These are phyloP conservation scores for Clarireedia homoeocarpa DNA, from an alignment of 2,329 filamentous ascomycete species.

Conservation along the genomic window DNA sequence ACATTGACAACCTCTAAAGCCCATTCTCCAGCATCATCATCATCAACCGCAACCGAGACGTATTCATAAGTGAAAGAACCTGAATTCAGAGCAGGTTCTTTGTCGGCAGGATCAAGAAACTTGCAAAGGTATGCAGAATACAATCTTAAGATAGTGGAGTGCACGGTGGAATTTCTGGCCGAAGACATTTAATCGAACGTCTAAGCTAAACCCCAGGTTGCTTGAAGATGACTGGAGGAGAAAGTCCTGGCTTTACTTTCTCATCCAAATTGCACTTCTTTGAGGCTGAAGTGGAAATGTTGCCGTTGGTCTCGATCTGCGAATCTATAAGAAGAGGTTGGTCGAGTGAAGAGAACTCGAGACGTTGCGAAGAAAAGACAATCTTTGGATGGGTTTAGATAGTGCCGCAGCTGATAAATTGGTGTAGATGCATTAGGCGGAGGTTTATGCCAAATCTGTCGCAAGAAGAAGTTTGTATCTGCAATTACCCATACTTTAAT, in stretches of 20 bases:
- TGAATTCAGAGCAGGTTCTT: background rate
- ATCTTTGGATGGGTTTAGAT: too few relatives aligned
- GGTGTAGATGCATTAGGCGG: too few relatives aligned
- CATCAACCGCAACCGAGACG: background rate
- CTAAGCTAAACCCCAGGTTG: background rate
- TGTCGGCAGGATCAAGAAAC: conserved; percentile 13
- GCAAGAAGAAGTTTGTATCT: too few relatives aligned
- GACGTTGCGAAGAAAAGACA: too few relatives aligned
- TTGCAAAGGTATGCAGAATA: conserved; percentile 11
- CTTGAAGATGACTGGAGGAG: background rate
- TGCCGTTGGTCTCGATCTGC: too few relatives aligned
- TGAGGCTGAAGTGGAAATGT: background rate
- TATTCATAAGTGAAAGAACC: background rate
- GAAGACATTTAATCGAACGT: conserved; percentile 9
- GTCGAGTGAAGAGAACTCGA: too few relatives aligned
- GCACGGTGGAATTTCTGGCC: background rate
- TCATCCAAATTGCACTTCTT: background rate
- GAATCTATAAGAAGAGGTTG: too few relatives aligned
- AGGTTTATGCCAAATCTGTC: too few relatives aligned
- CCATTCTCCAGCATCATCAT: background rate
- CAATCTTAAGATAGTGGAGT: conserved; percentile 8
- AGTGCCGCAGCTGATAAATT: too few relatives aligned
- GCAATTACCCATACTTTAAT: too few relatives aligned
- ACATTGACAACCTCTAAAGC: background rate
- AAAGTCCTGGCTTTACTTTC: background rate